Conservation (phyloP, 495 filamentous ascomycete species). For the Hypoxylon subgilvum region DNA sequence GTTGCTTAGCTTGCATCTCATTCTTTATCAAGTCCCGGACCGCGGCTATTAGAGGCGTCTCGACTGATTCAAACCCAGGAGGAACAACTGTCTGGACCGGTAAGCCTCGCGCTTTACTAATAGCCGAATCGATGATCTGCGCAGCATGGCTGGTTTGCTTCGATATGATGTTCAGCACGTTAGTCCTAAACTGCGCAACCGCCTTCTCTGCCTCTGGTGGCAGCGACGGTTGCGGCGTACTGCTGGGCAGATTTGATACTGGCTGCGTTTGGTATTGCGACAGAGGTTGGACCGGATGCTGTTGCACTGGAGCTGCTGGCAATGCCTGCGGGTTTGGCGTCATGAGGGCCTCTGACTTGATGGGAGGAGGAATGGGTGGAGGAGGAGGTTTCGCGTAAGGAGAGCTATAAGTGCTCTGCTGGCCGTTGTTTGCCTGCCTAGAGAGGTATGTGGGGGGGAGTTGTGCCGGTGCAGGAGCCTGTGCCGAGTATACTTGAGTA, state of each 20-base stretch:
- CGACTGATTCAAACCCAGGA: conserved; percentile 34
- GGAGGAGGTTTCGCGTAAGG: conserved; percentile 51
- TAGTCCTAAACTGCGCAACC: conserved; percentile 39
- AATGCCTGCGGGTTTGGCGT: conserved; percentile 25
- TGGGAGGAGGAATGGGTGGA: conserved; percentile 21
- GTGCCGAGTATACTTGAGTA: conserved; percentile 43
- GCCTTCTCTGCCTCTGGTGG: conserved; percentile 40
- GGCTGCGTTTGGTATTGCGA: conserved; percentile 18
- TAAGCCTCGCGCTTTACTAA: conserved; percentile 36
- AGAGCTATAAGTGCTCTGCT: conserved; percentile 50
- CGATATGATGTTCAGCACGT: conserved; percentile 36
- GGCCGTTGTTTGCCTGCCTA: conserved; percentile 42
- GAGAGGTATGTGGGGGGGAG: conserved; percentile 42
- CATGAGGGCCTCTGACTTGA: conserved; percentile 27
- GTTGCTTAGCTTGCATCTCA: conserved; percentile 38
- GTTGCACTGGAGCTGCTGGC: conserved; percentile 21
- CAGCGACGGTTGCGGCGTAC: conserved; percentile 1
- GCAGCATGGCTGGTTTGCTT: conserved; percentile 36
- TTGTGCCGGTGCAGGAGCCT: conserved; percentile 43
- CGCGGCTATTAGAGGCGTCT: conserved; percentile 37
- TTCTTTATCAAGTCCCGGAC: conserved; percentile 39
- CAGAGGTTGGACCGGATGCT: conserved; percentile 2
- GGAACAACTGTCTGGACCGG: conserved; percentile 34
- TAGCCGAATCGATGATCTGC: conserved; percentile 38
- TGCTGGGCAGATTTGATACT: conserved; percentile 15